Conservation (phyloP, 768 basidiomycete species). For the Ramaria sp. region DNA sequence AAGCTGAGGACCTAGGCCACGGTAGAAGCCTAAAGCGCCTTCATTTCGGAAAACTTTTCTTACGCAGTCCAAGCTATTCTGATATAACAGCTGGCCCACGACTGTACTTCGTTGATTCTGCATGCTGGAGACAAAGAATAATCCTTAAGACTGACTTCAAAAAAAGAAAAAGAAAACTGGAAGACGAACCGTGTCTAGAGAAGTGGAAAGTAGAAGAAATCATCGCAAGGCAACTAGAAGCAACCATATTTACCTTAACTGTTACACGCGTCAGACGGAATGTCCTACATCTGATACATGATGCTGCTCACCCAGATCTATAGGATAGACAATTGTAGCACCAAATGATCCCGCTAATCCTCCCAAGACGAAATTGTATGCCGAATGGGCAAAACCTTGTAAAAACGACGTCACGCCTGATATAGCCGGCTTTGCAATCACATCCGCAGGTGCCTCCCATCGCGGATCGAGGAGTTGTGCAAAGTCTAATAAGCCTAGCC, state of each 20-base stretch:
- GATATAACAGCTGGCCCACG: slow-evolving; percentile 93
- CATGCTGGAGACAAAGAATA: slow-evolving; percentile 42
- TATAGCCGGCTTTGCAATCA: slow-evolving; percentile 21
- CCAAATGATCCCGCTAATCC: slow-evolving; percentile 90
- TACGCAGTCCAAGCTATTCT: slow-evolving; percentile 92
- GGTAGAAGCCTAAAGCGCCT: slow-evolving; percentile 91
- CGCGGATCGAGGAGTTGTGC: slow-evolving; percentile 85
- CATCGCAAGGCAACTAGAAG: background rate
- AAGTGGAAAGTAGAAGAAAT: background rate
- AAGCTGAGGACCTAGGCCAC: slow-evolving; percentile 90
- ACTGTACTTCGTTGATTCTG: slow-evolving; percentile 97
- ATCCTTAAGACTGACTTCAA: background rate
- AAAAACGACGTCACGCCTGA: slow-evolving; percentile 32
- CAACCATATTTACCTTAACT: slow-evolving; percentile 4
- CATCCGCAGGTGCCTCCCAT: slow-evolving; percentile 57
- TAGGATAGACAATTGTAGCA: slow-evolving; percentile 96
- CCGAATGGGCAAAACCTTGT: slow-evolving; percentile 52
- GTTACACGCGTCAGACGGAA: background rate
- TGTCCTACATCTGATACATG: background rate
- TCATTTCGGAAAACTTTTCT: slow-evolving; percentile 91
- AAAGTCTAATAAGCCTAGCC: slow-evolving; percentile 83
- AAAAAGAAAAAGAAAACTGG: slow-evolving; percentile 1
- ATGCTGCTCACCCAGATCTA: slow-evolving; percentile 66
- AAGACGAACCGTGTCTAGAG: slow-evolving; percentile 54
- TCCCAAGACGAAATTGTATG: slow-evolving; percentile 83